Base-by-base conservation (phyloP, 1,139 yeast genomes). In the Suhomyces guaymorum region DNA sequence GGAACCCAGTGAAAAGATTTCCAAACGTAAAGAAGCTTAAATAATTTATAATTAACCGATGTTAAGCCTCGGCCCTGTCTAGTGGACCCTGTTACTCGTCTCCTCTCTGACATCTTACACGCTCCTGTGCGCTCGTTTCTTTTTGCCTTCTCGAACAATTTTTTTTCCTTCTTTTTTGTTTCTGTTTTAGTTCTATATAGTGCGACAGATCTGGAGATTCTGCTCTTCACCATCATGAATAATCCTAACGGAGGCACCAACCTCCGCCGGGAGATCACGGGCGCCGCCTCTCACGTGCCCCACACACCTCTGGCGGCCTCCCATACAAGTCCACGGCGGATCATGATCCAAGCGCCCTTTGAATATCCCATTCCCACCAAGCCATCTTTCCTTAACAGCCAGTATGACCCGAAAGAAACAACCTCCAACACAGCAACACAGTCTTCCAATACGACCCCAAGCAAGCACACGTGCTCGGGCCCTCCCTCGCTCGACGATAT, bases 401-500 rank as follows among this genome's bases (percentile, higher is more conserved):
- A 28, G 7, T 38, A 32, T 25, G 33, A 17, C 29, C 24, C 20
- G 16, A 19, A 8, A 7, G 15, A n/a, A 11, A 19, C 24, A 8
- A 4, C 30, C 24, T 2, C 17, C 15, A 11, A 21, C 24, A 4
- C 15, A 15, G 12, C 12, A 15, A 13, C 7, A n/a, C n/a, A n/a
- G n/a, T n/a, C n/a, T n/a, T n/a, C n/a, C n/a, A 10, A 15, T 10
- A 6, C n/a, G 8, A 7, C 24, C 19, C 12, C 14, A 16, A 13
- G 16, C 14, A 3, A 23, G 8, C 29, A 28, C 12, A 22, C 4
- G 18, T 28, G 24, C 16, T 24, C 26, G 17, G 22, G 34, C 4
- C 19, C 19, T 17, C 40, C 42, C 5, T 41, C 51, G 28, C 44
- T 56, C 26, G 54, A 48, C 15, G 55, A 48, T 15, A 49, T 55